Evolutionary conservation across 2,329 filamentous ascomycete genomes (phyloP), one percentile per base, ranked within the genome.

Genomic region (Macrophomina phaseolina): DNA sequence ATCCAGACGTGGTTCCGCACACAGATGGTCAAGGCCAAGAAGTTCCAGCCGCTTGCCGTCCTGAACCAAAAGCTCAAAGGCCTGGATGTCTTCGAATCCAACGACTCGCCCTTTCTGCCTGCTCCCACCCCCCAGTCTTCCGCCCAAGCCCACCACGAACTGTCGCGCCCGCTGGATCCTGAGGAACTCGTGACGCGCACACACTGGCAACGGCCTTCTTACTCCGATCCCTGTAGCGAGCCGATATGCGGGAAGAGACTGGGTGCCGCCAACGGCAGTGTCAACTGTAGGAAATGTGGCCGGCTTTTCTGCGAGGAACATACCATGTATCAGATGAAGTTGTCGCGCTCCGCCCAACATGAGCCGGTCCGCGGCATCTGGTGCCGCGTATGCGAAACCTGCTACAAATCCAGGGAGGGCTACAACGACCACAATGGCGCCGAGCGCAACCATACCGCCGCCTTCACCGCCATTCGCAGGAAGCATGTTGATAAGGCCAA

Each of bases 241-340:
- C 94, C 94, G 0, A 84, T 90, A 23, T 99, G 95, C 73, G 92
- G 89, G 36, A 92, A 91, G 77, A 86, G 89, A 32, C 81, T 99
- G 5, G 93, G 93, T 0, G 86, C 90, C 2, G 85, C 91, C 6
- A 94, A 91, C 73, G 93, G 93, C 18, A 93, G 86, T 73, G 89
- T 99, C 73, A 97, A 99, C 77, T 99, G 95, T 79, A 87, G 95
- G 69, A 93, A 94, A 69, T 99, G 95, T 74, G 95, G 95, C 6
- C 90, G 90, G 72, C 81, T 99, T 48, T 99, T 98, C 76, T 99
- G 95, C 79, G 95, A 98, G 75, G 92, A 94, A 72, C 95, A 99
- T 77, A 98, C 95, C 63, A 97, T 99, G 94, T 99, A 98, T 76
- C 94, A 99, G 81, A 98, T 98, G 91, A 97, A 96, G 82, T 84